phyloP scores from a whole-genome alignment of 2,329 filamentous ascomycete genomes.

The Diaporthe australafricana region DNA sequence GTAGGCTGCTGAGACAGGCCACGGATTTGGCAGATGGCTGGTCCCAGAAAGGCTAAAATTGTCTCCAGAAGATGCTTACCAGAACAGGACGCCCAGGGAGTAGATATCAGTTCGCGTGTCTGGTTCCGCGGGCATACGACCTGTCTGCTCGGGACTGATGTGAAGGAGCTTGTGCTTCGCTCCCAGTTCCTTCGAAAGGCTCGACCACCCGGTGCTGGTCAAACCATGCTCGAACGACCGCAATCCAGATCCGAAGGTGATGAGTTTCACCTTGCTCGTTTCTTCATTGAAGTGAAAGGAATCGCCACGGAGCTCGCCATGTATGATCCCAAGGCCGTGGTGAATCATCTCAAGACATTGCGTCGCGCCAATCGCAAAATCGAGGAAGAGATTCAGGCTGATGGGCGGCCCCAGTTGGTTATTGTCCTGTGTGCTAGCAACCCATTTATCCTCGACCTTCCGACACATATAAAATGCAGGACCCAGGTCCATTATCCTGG shows the following conservation, averaged over 20 bases:
- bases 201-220: constrained; percentile 86
- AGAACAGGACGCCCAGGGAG: constrained; percentile 89
- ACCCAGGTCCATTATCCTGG: constrained; percentile 79
- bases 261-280: constrained; percentile 78
- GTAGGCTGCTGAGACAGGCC: too few species aligned
- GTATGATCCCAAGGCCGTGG: constrained; percentile 85
- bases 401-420: constrained; percentile 69
- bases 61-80: too few species aligned
- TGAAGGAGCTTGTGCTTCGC: constrained; percentile 91
- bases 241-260: constrained; percentile 87
- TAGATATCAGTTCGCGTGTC: constrained; percentile 95
- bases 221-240: constrained; percentile 92
- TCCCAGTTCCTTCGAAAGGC: constrained; percentile 83
- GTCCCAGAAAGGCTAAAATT: too few species aligned
- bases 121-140: constrained; percentile 90
- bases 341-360: constrained; percentile 92
- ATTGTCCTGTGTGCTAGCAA: constrained; percentile 56
- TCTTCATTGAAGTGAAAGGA: constrained; percentile 88
- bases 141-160: constrained; percentile 95
- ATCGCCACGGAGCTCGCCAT: constrained; percentile 91
- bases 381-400: constrained; percentile 81
- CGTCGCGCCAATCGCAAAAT: constrained; percentile 90
- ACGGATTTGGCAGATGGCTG: too few species aligned
- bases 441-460: constrained; percentile 64
- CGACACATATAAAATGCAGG: constrained; percentile 75